These are phyloP conservation scores for Amanita pseudoporphyria DNA, from an alignment of 768 basidiomycete genomes.

Conservation along the genomic window DNA sequence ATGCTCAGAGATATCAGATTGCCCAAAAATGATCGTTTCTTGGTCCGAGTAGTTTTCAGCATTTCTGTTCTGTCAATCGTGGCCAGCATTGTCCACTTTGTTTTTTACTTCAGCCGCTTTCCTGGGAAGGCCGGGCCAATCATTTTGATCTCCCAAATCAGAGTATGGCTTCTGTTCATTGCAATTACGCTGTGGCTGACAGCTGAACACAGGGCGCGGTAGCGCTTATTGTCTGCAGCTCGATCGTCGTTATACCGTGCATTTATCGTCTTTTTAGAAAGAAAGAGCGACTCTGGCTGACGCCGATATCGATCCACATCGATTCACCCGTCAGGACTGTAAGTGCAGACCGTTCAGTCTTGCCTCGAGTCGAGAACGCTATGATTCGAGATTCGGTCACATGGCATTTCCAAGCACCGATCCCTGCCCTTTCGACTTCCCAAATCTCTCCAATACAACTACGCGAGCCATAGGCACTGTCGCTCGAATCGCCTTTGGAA, in stretches of 20 bases:
- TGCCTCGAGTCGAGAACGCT: not conserved
- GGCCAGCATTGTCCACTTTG: slow-evolving; percentile 12
- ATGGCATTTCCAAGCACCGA: too few relatives aligned
- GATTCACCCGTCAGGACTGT: not conserved
- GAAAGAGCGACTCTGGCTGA: not conserved
- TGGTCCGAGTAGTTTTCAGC: slow-evolving; percentile 19
- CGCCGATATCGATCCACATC: not conserved
- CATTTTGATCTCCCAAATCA: slow-evolving; percentile 10
- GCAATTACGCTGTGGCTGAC: not conserved
- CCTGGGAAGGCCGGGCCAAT: slow-evolving; percentile 7
- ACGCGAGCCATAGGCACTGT: too few relatives aligned
- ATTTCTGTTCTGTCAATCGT: slow-evolving; percentile 16
- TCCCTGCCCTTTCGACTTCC: too few relatives aligned
- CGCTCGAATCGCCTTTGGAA: too few relatives aligned
- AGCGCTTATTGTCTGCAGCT: slow-evolving; percentile 16
- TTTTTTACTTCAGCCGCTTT: slow-evolving; percentile 12
- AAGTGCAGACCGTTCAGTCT: not conserved
- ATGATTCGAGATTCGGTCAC: too few relatives aligned
- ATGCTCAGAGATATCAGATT: slow-evolving; percentile 18
- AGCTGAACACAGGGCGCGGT: slow-evolving; percentile 11
- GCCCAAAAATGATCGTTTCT: slow-evolving; percentile 11
- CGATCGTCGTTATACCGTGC: slow-evolving; percentile 13
- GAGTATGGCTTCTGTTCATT: slow-evolving; percentile 10
- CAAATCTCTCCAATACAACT: too few relatives aligned
- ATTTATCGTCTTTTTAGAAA: slow-evolving; percentile 4